Evolutionary conservation across 1,139 yeast species (phyloP).

Genomic region (Blastobotrys ciferrii): DNA sequence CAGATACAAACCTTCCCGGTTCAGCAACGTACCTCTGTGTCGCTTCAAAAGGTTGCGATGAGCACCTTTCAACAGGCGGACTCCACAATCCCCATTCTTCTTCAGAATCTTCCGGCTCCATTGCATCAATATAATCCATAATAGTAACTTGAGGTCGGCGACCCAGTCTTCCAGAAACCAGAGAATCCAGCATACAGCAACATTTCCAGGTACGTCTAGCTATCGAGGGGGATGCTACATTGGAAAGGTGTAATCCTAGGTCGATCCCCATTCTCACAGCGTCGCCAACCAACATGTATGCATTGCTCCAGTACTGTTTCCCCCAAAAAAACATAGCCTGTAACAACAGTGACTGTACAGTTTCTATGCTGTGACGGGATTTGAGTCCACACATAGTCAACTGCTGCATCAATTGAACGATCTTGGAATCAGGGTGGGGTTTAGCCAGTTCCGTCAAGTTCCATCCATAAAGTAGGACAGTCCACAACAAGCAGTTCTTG

Average conservation of each 20-base stretch:
- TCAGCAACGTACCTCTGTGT: neutral
- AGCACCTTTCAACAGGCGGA: neutral
- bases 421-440: neutral
- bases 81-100: conserved; percentile 8
- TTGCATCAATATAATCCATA: neutral
- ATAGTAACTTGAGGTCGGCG: neutral
- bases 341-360: conserved; percentile 16
- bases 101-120: conserved; percentile 3
- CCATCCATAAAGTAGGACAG: conserved; percentile 3
- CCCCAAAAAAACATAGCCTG: conserved; percentile 17
- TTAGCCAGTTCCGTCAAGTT: conserved; percentile 2
- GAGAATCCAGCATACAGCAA: conserved; percentile 8
- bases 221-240: neutral
- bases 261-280: conserved; percentile 18
- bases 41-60: neutral
- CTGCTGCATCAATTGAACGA: conserved; percentile 6
- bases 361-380: conserved; percentile 2
- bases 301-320: conserved; percentile 18
- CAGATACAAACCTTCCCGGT: neutral
- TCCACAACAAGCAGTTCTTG: conserved; percentile 7
- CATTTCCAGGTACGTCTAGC: conserved; percentile 7
- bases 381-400: conserved; percentile 1
- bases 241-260: conserved; percentile 13
- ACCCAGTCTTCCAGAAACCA: conserved; percentile 7
- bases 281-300: conserved; percentile 15